Evolutionary conservation across 106 monocot genomes (phyloP).

Genomic region (Alisma plantagoaquatica): DNA sequence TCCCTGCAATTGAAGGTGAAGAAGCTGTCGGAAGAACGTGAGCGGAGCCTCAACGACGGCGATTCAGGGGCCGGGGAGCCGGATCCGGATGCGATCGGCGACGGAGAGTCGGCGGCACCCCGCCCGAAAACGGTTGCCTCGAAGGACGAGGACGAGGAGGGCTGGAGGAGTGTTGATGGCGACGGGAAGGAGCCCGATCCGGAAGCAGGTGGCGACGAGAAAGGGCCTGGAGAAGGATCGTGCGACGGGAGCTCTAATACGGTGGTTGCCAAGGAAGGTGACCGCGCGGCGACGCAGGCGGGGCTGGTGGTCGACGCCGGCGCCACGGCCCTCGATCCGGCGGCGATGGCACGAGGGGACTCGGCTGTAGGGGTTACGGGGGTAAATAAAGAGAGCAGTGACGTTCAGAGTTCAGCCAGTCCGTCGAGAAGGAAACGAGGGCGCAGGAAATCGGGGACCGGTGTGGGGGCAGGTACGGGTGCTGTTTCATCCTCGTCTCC

Average conservation of each 20-base stretch:
- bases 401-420: too few relatives aligned
- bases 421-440: too few relatives aligned
- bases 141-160: constrained; percentile 15
- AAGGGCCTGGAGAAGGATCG: constrained; percentile 30
- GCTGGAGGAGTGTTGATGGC: neutral
- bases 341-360: too few relatives aligned
- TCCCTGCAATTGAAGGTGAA: constrained; percentile 38
- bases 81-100: neutral
- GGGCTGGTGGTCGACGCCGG: too few relatives aligned
- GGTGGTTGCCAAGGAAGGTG: too few relatives aligned
- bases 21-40: constrained; percentile 7
- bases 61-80: neutral
- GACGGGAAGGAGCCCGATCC: constrained; percentile 3
- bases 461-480: too few relatives aligned
- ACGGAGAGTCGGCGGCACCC: neutral
- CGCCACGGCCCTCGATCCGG: too few relatives aligned
- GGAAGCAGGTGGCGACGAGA: constrained; percentile 1
- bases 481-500: too few relatives aligned
- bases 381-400: too few relatives aligned
- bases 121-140: neutral
- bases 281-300: too few relatives aligned
- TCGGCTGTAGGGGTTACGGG: too few relatives aligned
- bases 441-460: too few relatives aligned
- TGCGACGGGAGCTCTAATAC: constrained; percentile 64
- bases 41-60: neutral